phyloP scores from a whole-genome alignment of 176 grass and related monocot species.

The Bonia amplexicaulis region DNA sequence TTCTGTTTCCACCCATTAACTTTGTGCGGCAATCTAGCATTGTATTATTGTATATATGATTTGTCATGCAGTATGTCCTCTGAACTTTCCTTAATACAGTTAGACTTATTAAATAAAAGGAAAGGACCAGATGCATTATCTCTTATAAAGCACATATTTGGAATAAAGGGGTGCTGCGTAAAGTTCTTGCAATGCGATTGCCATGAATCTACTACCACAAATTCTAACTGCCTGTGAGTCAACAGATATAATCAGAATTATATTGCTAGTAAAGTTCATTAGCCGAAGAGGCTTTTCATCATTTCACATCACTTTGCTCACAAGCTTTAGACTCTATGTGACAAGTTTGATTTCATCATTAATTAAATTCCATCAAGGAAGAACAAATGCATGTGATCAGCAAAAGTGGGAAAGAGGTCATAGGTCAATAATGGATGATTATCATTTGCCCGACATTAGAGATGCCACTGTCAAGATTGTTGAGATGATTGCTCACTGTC shows the following conservation, averaged over 20 bases:
- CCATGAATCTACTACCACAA: conserved; percentile 9
- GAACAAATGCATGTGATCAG: neutral
- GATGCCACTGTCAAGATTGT: neutral
- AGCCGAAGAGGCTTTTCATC: neutral
- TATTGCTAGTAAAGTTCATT: neutral
- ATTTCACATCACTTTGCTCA: neutral
- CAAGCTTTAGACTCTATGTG: neutral
- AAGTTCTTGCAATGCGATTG: conserved; percentile 14
- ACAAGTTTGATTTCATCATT: neutral
- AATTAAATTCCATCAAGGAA: neutral
- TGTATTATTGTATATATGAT: neutral
- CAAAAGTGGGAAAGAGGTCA: neutral
- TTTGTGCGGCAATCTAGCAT: neutral
- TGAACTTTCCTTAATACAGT: conserved; percentile 24
- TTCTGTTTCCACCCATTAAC: neutral
- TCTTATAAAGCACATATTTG: conserved; percentile 66
- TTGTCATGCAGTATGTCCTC: conserved; percentile 10
- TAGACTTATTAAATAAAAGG: conserved; percentile 55
- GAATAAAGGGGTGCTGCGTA: conserved; percentile 38
- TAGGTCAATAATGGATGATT: neutral
- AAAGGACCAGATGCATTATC: conserved; percentile 33
- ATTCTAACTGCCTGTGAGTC: conserved; percentile 52
- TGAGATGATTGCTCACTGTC: neutral
- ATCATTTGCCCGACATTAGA: neutral
- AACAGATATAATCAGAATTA: neutral